These are phyloP conservation scores for Xylaria sp. DNA, from an alignment of 2,329 filamentous ascomycete species.

Conservation along the genomic window DNA sequence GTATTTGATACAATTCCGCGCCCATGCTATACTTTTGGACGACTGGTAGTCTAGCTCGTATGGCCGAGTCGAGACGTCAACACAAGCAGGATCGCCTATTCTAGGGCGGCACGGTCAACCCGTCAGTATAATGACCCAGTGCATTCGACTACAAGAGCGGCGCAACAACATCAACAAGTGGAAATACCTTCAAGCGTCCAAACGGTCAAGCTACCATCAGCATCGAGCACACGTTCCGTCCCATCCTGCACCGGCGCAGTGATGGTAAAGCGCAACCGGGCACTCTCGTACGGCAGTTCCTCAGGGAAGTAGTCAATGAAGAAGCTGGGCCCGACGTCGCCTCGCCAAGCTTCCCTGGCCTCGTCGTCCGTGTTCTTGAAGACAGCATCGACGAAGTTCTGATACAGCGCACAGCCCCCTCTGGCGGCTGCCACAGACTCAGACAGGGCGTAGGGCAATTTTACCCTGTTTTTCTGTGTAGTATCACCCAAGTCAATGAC, in stretches of 20 bases:
- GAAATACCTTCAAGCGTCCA: constrained; percentile 19
- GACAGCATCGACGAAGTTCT: constrained; percentile 13
- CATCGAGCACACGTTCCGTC: not conserved
- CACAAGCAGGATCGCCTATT: constrained; percentile 12
- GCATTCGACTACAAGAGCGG: not conserved
- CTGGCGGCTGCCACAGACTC: constrained; percentile 8
- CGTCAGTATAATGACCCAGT: not conserved
- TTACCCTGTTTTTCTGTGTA: not conserved
- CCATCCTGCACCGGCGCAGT: not conserved
- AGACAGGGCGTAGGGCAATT: not conserved
- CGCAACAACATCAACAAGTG: not conserved
- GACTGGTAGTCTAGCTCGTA: constrained; percentile 20
- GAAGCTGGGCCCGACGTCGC: not conserved
- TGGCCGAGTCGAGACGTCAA: constrained; percentile 11
- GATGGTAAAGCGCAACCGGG: not conserved
- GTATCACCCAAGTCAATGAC: not conserved
- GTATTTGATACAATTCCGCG: constrained; percentile 5
- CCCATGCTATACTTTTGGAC: not conserved
- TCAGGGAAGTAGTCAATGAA: constrained; percentile 3
- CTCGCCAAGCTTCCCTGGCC: not conserved
- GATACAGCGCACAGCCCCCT: constrained; percentile 13
- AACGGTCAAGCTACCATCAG: not conserved
- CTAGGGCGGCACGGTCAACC: not conserved
- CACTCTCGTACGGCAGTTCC: not conserved
- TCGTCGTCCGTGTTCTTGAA: not conserved